Base-by-base conservation (phyloP, 1,284 basidiomycete species). In the Trametes pubescens region DNA sequence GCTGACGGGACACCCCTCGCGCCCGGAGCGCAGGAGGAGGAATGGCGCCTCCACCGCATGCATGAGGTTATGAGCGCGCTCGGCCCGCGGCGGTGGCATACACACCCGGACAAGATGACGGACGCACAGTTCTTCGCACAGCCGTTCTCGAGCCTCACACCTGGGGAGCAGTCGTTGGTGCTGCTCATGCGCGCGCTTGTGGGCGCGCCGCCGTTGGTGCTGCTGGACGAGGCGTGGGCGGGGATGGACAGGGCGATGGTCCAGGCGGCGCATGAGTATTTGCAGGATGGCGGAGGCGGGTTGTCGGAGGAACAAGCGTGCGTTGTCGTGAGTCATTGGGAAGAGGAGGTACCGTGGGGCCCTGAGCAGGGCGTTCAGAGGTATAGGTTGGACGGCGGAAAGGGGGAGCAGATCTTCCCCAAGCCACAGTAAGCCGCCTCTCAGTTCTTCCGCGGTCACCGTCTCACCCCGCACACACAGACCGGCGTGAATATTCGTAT, bases 221-320 rank as follows among this genome's bases (percentile, higher is more conserved):
- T 98, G 13, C 79, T 98, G 40, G 96, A 98, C 72, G 96, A 98
- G 75, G 92, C 91, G 13, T 95, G 93, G 85, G 88, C 92, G 34
- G 95, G 95, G 34, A 95, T 98, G 92, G 91, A 93, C 71, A 88
- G 88, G 60, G 78, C 76, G 10, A 93, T 94, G 85, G 86, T 96
- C 52, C 77, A 76, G 14, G 84, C 83, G 48, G 91, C 89, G 49
- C 81, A 85, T 65, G 70, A 69, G 47, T 92, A 94, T 71, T 74
- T 98, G 34, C 78, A 85, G 37, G 76, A 80, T 38, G 78, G 82
- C 11, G 80, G 84, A n/a, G 86, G 84, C 49, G 75, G 73, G 1
- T 61, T 86, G 22, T 79, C 81, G 16, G 69, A 76, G 26, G 79
- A 85, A 35, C 93, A 96, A 77, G 91, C 89, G 0, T 90, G 94